Evolutionary conservation across 2,329 filamentous ascomycete genomes (phyloP).

Genomic region (Ceratocystis cacaofunesta): DNA sequence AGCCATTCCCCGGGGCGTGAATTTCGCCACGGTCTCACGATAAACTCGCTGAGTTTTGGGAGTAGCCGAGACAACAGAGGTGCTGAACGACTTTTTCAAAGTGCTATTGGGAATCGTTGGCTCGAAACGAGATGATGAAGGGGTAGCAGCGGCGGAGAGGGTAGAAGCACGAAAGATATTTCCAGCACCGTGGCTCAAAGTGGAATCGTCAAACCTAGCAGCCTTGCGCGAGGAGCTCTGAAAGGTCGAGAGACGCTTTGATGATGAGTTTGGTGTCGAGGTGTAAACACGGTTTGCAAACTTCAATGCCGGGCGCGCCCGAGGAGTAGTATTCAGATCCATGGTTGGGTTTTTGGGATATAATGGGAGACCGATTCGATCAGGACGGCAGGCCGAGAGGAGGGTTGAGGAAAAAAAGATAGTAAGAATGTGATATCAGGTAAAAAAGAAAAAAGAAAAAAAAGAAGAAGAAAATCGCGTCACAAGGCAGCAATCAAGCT

Average conservation of each 20-base stretch:
- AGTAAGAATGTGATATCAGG: background rate
- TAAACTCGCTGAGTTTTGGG: slow-evolving; percentile 29
- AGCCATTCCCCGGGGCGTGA: slow-evolving; percentile 35
- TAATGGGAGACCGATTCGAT: background rate
- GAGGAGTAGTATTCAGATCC: slow-evolving; percentile 13
- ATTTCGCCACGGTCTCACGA: slow-evolving; percentile 33
- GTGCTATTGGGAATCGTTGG: slow-evolving; percentile 32
- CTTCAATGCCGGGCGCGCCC: slow-evolving; percentile 28
- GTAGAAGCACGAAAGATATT: slow-evolving; percentile 31
- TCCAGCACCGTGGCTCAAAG: slow-evolving; percentile 26
- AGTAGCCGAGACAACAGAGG: slow-evolving; percentile 30
- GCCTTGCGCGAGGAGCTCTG: slow-evolving; percentile 26
- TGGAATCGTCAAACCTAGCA: slow-evolving; percentile 14
- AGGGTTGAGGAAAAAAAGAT: background rate
- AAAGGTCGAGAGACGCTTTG: slow-evolving; percentile 27
- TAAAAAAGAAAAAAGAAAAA: background rate
- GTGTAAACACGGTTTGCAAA: slow-evolving; percentile 31
- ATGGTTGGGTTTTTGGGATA: slow-evolving; percentile 1
- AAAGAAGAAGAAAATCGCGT: background rate
- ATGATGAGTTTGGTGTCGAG: slow-evolving; percentile 18
- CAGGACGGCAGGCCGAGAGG: background rate
- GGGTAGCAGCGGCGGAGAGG: slow-evolving; percentile 24
- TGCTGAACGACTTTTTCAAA: slow-evolving; percentile 34
- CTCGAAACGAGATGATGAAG: slow-evolving; percentile 28
- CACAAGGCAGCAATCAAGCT: slow-evolving; percentile 9